Evolutionary conservation across 2,329 filamentous ascomycete species (phyloP).

Genomic region (Nemania sp.): DNA sequence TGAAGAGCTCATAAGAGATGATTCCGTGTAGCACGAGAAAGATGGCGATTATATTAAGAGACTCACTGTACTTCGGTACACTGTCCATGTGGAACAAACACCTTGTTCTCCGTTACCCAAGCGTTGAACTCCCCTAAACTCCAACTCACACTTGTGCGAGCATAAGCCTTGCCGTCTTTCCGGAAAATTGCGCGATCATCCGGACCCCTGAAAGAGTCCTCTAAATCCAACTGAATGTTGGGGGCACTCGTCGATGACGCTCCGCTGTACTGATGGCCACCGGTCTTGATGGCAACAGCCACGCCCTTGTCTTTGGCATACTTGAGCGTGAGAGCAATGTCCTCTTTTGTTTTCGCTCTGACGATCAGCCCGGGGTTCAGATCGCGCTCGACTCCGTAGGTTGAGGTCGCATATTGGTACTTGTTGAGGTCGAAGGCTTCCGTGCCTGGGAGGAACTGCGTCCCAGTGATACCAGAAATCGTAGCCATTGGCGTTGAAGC

Average conservation of each 20-base stretch:
- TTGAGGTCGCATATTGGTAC: conserved; percentile 60
- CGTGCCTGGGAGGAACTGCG: conserved; percentile 44
- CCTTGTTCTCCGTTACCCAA: conserved; percentile 55
- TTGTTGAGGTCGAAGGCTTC: conserved; percentile 48
- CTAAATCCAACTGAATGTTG: conserved; percentile 61
- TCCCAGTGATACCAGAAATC: conserved; percentile 44
- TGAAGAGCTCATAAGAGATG: background rate
- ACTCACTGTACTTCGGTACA: conserved; percentile 57
- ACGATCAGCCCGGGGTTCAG: conserved; percentile 60
- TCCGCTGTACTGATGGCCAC: conserved; percentile 64
- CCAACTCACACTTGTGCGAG: conserved; percentile 57
- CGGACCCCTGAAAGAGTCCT: conserved; percentile 53
- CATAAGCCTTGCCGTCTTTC: conserved; percentile 52
- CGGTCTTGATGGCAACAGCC: conserved; percentile 59
- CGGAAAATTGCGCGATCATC: conserved; percentile 51
- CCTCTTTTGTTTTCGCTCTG: conserved; percentile 57
- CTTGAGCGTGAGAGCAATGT: conserved; percentile 56
- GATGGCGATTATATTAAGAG: too few species aligned
- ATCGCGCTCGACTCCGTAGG: conserved; percentile 56
- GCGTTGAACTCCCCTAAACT: conserved; percentile 57
- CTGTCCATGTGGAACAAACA: conserved; percentile 61
- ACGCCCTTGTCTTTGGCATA: conserved; percentile 57
- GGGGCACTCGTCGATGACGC: conserved; percentile 59
- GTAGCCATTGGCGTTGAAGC: conserved; percentile 39
- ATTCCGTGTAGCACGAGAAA: too few species aligned